A percentile compares a stretch with the other conserved stretches of the same genome.
These are phyloP conservation scores for Chenopodium formosanum DNA, from an alignment of 148 eudicot genomes.

Conservation along the genomic window DNA sequence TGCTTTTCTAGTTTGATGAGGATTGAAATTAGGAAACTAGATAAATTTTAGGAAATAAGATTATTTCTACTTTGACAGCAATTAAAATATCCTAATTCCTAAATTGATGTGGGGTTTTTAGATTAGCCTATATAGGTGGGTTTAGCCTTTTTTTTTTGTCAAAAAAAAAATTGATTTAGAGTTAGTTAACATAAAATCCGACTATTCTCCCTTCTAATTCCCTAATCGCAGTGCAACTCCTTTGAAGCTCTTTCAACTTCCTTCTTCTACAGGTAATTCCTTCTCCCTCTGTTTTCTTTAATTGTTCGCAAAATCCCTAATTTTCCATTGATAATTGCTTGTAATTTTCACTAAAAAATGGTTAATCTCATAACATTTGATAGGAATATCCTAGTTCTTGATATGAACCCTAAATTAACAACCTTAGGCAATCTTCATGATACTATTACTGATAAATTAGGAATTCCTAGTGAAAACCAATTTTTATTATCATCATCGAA, in stretches of 20 bases:
- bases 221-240: too few species aligned
- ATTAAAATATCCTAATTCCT: too few species aligned
- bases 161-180: too few species aligned
- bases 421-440: constrained; percentile 43
- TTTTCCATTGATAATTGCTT: background rate
- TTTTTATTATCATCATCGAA: constrained; percentile 51
- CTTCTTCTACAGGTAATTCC: constrained; percentile 10
- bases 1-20: too few species aligned
- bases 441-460: constrained; percentile 35
- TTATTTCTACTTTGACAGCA: too few species aligned
- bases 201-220: background rate
- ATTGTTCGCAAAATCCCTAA: background rate
- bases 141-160: too few species aligned
- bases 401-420: constrained; percentile 53
- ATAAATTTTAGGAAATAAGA: too few species aligned
- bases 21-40: too few species aligned
- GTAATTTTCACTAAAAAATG: constrained; percentile 34
- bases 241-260: background rate
- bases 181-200: too few species aligned
- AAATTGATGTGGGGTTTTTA: too few species aligned
- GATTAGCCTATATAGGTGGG: too few species aligned
- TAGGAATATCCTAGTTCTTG: constrained; percentile 50
- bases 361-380: constrained; percentile 48
- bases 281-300: background rate
- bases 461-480: constrained; percentile 43